These are phyloP conservation scores for Francoa sonchifolia DNA, from an alignment of 441 rosid genomes.

Conservation along the genomic window DNA sequence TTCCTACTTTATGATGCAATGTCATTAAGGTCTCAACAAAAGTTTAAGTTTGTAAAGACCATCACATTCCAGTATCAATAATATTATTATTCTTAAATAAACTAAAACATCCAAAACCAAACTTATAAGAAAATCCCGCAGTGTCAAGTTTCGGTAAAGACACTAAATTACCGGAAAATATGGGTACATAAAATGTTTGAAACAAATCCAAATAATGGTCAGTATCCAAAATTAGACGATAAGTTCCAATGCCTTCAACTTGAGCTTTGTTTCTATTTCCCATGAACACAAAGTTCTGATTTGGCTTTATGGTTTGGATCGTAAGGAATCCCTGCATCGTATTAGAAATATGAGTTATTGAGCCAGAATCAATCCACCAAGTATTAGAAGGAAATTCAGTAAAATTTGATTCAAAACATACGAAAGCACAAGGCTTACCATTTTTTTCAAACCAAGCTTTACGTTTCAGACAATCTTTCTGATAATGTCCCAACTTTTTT, in stretches of 20 bases:
- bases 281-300: neutral
- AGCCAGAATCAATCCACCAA: neutral
- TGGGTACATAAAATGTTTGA: slow-evolving; percentile 4
- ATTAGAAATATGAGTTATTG: neutral
- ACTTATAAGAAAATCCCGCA: neutral
- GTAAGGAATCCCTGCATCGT: neutral
- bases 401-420: neutral
- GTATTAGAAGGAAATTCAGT: neutral
- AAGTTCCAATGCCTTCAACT: slow-evolving; percentile 8
- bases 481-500: no score
- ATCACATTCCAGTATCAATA: neutral
- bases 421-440: no score
- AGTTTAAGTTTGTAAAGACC: neutral
- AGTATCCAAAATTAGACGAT: neutral
- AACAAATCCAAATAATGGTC: slow-evolving; percentile 1
- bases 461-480: no score
- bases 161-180: no score
- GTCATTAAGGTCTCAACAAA: neutral
- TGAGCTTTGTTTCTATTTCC: neutral
- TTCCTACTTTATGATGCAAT: neutral
- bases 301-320: neutral
- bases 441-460: no score
- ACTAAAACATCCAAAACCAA: slow-evolving; percentile 2
- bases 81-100: neutral
- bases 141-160: slow-evolving; percentile 9